A percentile compares a stretch with the other conserved stretches of the same genome.
These are phyloP conservation scores for Penicillium herquei DNA, from an alignment of 495 filamentous ascomycete species.

Conservation along the genomic window DNA sequence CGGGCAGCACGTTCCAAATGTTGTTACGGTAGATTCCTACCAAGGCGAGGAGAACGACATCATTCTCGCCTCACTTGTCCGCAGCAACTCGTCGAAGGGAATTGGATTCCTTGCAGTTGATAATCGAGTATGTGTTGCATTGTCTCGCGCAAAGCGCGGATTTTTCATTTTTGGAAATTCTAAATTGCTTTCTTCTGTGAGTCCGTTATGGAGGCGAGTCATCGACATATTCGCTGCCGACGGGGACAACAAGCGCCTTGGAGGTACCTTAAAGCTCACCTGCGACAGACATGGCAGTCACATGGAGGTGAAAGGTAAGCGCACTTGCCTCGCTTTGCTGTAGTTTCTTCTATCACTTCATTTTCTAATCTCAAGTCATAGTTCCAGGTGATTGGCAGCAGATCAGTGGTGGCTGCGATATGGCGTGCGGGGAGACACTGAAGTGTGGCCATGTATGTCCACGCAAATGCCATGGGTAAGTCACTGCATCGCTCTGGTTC, in stretches of 20 bases:
- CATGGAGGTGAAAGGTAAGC: constrained; percentile 30
- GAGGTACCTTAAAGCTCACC: constrained; percentile 34
- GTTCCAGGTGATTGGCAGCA: constrained; percentile 49
- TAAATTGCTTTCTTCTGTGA: constrained; percentile 39
- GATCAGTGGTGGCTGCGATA: constrained; percentile 49
- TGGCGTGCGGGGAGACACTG: constrained; percentile 30
- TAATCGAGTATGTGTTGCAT: constrained; percentile 82
- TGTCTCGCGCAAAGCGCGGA: constrained; percentile 81
- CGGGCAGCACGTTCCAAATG: constrained; percentile 52
- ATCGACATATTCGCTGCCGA: constrained; percentile 28
- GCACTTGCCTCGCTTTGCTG: not conserved
- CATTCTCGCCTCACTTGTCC: constrained; percentile 78
- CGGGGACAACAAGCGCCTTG: constrained; percentile 25
- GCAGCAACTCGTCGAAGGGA: constrained; percentile 55
- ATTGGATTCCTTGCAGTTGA: constrained; percentile 73
- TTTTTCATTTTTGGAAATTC: constrained; percentile 89
- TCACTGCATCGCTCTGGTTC: not conserved
- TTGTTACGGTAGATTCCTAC: constrained; percentile 87
- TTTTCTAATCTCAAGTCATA: constrained; percentile 1
- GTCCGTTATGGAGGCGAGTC: constrained; percentile 39
- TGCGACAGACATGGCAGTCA: constrained; percentile 39
- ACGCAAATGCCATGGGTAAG: constrained; percentile 40
- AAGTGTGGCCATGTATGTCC: constrained; percentile 42
- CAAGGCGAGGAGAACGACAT: constrained; percentile 95
- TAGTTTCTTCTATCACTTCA: not conserved